Conservation (phyloP, 768 basidiomycete genomes). For the Podaxis sp. region DNA sequence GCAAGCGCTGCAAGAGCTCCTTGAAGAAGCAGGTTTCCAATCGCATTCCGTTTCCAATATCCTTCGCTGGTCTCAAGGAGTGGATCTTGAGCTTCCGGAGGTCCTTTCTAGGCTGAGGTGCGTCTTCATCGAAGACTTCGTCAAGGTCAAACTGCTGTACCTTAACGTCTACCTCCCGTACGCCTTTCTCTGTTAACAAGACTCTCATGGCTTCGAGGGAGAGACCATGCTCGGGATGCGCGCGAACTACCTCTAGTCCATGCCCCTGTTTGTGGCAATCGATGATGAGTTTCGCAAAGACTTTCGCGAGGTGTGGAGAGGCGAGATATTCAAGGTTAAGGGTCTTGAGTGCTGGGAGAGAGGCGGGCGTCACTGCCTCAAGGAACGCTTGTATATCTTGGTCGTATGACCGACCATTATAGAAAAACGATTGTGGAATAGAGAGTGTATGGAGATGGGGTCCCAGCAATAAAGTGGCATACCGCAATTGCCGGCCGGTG, state of each 20-base stretch:
- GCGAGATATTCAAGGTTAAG: background rate
- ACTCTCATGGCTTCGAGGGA: background rate
- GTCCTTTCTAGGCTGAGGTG: background rate
- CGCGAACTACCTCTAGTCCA: background rate
- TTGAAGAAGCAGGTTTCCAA: background rate
- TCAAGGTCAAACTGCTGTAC: slow-evolving; percentile 4
- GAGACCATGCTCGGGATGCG: background rate
- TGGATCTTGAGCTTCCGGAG: background rate
- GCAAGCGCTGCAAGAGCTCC: background rate
- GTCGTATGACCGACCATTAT: background rate
- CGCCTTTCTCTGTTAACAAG: background rate
- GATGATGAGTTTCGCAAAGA: background rate
- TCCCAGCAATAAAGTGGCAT: background rate
- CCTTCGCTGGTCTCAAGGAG: background rate
- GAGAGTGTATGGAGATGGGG: background rate
- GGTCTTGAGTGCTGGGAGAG: background rate
- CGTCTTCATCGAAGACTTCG: background rate
- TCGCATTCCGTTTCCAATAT: too few species aligned
- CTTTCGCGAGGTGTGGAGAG: background rate
- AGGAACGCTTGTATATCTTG: background rate
- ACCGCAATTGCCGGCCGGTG: background rate
- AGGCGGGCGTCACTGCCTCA: background rate
- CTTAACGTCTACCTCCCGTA: background rate
- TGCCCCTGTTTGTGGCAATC: background rate
- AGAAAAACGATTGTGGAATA: background rate